phyloP scores from a whole-genome alignment of 495 filamentous ascomycete genomes.

The Lindgomyces ingoldianus region DNA sequence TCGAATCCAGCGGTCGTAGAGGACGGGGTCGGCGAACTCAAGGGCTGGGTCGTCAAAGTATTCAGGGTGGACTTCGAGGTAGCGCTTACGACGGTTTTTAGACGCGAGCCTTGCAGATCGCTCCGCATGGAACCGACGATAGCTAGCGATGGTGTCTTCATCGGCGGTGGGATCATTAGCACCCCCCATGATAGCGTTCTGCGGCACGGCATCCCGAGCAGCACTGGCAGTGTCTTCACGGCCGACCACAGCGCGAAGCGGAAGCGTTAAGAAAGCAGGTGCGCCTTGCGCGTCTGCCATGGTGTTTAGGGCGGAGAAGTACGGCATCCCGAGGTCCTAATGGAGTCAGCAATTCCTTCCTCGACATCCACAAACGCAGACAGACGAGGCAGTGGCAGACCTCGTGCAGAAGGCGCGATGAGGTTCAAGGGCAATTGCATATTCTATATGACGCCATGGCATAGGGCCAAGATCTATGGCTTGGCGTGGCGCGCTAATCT shows the following conservation, averaged over 20 bases:
- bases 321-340: constrained; percentile 9
- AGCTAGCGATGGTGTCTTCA: not conserved
- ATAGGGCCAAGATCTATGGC: not conserved
- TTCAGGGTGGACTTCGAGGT: constrained; percentile 63
- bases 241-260: not conserved
- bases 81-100: constrained; percentile 67
- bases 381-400: not conserved
- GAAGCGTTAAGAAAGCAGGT: not conserved
- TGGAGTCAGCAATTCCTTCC: not conserved
- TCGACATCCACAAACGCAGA: not conserved
- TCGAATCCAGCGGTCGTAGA: constrained; percentile 77
- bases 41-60: constrained; percentile 57
- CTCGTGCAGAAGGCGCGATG: not conserved
- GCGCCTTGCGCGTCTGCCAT: not conserved
- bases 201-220: too few species aligned
- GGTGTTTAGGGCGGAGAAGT: constrained; percentile 1
- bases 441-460: too few species aligned
- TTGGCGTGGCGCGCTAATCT: constrained; percentile 10
- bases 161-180: too few species aligned
- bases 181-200: too few species aligned
- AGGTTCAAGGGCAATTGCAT: not conserved
- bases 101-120: constrained; percentile 40
- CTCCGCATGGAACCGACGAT: not conserved
- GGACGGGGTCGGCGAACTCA: constrained; percentile 63
- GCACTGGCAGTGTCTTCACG: too few species aligned